These are phyloP conservation scores for Eucalyptus sp. DNA, from an alignment of 345 rosid species.

Conservation along the genomic window DNA sequence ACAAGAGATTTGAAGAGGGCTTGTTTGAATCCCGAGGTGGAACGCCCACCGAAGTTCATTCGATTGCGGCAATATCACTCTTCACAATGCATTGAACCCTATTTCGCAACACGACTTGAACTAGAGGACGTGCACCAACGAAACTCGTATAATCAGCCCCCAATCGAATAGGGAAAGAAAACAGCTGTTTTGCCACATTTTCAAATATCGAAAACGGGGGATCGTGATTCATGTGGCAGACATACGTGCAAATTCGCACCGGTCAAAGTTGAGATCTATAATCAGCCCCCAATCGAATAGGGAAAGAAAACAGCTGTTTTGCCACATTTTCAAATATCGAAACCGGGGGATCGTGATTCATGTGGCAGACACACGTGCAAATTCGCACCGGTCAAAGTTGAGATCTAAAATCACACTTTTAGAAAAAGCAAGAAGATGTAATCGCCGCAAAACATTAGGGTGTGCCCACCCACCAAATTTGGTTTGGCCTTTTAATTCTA, in stretches of 20 bases:
- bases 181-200: not conserved
- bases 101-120: not conserved
- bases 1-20: not conserved
- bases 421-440: too few species aligned
- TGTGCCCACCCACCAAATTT: too few species aligned
- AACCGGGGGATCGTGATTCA: not conserved
- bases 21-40: not conserved
- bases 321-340: not conserved
- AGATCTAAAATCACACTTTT: too few species aligned
- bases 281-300: too few species aligned
- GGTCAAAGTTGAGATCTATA: too few species aligned
- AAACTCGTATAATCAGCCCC: too few species aligned
- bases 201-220: not conserved
- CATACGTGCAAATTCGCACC: not conserved
- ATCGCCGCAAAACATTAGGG: too few species aligned
- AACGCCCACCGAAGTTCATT: not conserved
- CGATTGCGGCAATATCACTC: not conserved
- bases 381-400: too few species aligned
- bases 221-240: not conserved
- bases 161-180: too few species aligned
- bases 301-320: too few species aligned
- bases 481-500: not conserved
- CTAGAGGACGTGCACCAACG: not conserved
- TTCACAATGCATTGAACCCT: not conserved
- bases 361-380: not conserved